Evolutionary conservation across 2,329 filamentous ascomycete species (phyloP), one percentile per base, ranked within the genome.

Genomic region (Conoideocrella luteorostrata): DNA sequence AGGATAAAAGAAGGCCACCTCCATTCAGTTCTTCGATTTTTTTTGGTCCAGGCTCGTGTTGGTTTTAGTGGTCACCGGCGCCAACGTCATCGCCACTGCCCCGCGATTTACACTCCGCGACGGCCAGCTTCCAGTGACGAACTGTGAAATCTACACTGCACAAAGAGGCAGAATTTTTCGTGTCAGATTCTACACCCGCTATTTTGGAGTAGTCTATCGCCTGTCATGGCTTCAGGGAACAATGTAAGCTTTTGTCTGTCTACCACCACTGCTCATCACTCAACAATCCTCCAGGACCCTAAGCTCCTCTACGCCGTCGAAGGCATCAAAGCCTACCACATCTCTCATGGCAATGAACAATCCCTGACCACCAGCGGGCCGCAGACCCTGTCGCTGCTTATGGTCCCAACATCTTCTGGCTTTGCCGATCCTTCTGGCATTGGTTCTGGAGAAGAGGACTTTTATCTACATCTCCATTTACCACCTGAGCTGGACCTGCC

Each of bases 401-500:
- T 97, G 91, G 91, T 97, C 15, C 91, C 91, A 6, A 96, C 91
- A 3, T 85, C 84, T 13, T 87, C 87, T 23, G 78, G 84, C 20
- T 86, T 80, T 56, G 72, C 75, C 38, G 76, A 79, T 46, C 58
- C 66, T 9, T 56, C 70, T 11, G 76, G 74, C 45, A 69, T 78
- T 35, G 74, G 78, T 44, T 54, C 61, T 38, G 72, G 78, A 51
- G 84, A 90, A 59, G 86, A 96, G 61, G 93, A 97, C 71, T 97
- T 96, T 69, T 97, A 97, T 63, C 80, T 98, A 5, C 91, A 97
- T 64, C 79, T 98, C 20, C 89, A 96, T 57, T 80, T 97, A 9
- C 90, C 91, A 12, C 91, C 91, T 17, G 91, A 96, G 72, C 80
- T 98, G 55, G 91, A 97, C 56, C 78, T 97, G 5, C 88, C 93